Evolutionary conservation across 441 rosid species (phyloP).

Genomic region (Arabidopsis hybrid): DNA sequence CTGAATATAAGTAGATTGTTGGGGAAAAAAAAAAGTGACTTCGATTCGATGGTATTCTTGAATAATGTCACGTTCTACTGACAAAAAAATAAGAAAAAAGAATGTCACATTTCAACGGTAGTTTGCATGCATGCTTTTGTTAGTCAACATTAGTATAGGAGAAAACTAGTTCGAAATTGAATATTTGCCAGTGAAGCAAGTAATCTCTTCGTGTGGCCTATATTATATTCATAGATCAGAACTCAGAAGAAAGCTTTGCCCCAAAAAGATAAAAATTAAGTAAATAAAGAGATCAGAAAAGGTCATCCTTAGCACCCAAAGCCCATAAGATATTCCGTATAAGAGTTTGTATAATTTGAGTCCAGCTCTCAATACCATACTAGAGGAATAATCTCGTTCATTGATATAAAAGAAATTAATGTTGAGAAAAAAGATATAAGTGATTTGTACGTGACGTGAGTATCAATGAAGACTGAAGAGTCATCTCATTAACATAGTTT

Average conservation of each 20-base stretch:
- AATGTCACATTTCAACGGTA: no score
- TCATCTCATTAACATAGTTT: background rate
- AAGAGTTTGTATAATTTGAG: background rate
- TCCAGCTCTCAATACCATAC: background rate
- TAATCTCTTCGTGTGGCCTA: background rate
- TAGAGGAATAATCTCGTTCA: background rate
- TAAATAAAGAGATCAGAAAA: background rate
- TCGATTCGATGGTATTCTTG: no score
- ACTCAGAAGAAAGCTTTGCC: no score
- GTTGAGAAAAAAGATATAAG: no score
- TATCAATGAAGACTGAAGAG: constrained; percentile 7
- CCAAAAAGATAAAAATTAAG: no score
- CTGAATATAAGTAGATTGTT: no score
- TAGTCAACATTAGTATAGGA: no score
- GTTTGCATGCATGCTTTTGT: no score
- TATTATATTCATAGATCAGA: background rate
- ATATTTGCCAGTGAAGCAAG: background rate
- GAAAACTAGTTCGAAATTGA: background rate
- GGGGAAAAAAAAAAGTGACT: no score
- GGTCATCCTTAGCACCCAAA: background rate
- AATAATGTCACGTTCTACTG: background rate
- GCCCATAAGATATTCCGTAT: background rate
- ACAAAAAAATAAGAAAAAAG: no score
- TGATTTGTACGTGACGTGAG: background rate
- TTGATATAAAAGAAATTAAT: no score